Evolutionary conservation across 2,329 filamentous ascomycete species (phyloP).

Genomic region (Colletotrichum sp.): DNA sequence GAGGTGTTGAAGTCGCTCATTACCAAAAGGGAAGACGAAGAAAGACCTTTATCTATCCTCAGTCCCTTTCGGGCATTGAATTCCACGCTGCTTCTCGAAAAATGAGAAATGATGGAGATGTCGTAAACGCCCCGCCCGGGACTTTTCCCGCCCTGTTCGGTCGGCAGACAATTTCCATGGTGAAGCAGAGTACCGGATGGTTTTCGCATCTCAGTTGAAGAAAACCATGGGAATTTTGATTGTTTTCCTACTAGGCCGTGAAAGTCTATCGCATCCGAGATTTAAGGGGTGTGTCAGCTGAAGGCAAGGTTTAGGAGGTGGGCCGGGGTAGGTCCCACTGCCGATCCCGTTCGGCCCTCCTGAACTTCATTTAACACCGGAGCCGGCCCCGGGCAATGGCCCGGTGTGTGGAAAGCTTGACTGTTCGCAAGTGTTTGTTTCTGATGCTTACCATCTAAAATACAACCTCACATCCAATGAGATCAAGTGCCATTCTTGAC

Average conservation of each 20-base stretch:
- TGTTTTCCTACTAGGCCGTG: not conserved
- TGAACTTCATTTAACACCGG: not conserved
- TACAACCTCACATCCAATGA: too few relatives aligned
- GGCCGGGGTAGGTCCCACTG: not conserved
- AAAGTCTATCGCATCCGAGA: not conserved
- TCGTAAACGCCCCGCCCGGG: not conserved
- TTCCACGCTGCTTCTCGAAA: not conserved
- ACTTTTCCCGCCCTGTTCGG: not conserved
- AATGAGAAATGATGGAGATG: not conserved
- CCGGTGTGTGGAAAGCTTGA: not conserved
- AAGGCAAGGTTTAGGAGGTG: not conserved
- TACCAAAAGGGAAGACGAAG: not conserved
- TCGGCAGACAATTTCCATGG: not conserved
- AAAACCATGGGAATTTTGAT: not conserved
- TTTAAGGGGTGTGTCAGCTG: constrained; percentile 5
- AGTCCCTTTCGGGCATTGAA: not conserved
- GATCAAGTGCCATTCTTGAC: too few relatives aligned
- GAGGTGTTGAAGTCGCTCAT: not conserved
- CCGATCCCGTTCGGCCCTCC: not conserved
- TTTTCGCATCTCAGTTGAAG: not conserved
- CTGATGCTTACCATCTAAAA: too few relatives aligned
- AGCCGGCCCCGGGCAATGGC: not conserved
- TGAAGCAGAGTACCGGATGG: not conserved
- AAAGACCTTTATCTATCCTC: not conserved
- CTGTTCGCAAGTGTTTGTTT: rapidly evolving